Evolutionary conservation across 805 yeast genomes (phyloP), one percentile per base, ranked within the genome.

Genomic region (Zygoascus ofunaensis): DNA sequence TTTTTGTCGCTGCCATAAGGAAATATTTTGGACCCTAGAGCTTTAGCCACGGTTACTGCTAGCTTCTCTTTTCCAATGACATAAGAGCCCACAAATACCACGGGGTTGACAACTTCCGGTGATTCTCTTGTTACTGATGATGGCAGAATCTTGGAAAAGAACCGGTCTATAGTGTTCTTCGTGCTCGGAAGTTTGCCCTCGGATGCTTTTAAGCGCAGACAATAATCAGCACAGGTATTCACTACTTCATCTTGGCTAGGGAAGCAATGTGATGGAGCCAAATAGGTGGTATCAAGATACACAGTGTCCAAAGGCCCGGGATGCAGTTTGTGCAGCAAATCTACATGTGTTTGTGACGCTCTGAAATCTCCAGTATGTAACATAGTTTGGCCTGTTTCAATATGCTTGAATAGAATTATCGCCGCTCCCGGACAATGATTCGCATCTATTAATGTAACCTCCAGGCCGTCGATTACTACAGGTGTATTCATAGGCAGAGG

Each of bases 361-460:
- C 98, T 67, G 56, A 90, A 92, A 63, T 92, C 98, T 2, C 98
- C 98, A 42, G 97, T 87, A 60, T 92, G 98, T 26, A 92, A 63
- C 3, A 72, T 68, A 35, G 62, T 63, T 15, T 61, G 57, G n/a
- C 44, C 42, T 8, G 39, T 36, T 35, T 42, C 40, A 14, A 51
- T 51, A 43, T 65, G 65, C 54, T 80, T 81, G 54, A 86, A 82
- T 10, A 87, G 62, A 48, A 89, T 83, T 0, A 92, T 74, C 0
- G 77, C 86, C 2, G 97, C 86, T 1, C 98, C 98, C 1, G 98
- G 98, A 62, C 98, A 92, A 63, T 92, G 98, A 54, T 92, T 90
- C 0, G 97, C 98, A 53, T 85, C 87, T 4, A 82, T 62, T 10
- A 80, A 67, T 0, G 79, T 73, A 0, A 87, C 87, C 30, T 68